Percentiles rank a stretch among this genome's conserved stretches.
These are phyloP conservation scores for Zychaea mexicana DNA, from an alignment of 371 early-diverging fungal genomes.

Conservation along the genomic window DNA sequence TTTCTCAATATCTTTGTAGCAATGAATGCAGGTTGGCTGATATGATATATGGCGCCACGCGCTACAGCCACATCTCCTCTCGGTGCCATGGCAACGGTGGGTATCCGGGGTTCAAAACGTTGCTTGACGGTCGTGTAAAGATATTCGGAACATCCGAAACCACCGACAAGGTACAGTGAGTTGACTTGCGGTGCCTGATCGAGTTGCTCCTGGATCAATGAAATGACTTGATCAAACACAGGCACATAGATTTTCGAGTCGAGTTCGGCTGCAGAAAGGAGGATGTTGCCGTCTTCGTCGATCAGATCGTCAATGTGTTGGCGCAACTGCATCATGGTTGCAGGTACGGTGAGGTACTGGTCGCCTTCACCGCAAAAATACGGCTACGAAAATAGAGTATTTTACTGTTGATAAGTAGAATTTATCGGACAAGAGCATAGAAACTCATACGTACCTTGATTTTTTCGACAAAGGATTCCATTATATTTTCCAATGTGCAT, in stretches of 20 bases:
- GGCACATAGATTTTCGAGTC: conserved; percentile 45
- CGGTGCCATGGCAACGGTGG: conserved; percentile 20
- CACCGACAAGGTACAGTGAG: conserved; percentile 53
- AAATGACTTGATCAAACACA: conserved; percentile 39
- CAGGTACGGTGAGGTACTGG: conserved; percentile 34
- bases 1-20: conserved; percentile 15
- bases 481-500: conserved; percentile 43
- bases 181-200: conserved; percentile 26
- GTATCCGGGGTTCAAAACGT: conserved; percentile 25
- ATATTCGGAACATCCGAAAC: conserved; percentile 56
- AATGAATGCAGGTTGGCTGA: conserved; percentile 11
- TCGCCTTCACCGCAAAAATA: conserved; percentile 57
- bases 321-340: conserved; percentile 15
- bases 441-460: conserved; percentile 44
- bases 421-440: not conserved
- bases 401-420: not conserved
- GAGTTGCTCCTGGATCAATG: conserved; percentile 46
- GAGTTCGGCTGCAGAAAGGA: conserved; percentile 35
- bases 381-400: conserved; percentile 31
- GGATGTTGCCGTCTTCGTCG: conserved; percentile 31
- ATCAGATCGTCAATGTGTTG: not conserved
- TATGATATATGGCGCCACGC: conserved; percentile 28
- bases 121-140: conserved; percentile 35
- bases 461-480: conserved; percentile 41
- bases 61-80: conserved; percentile 30